Conservation (phyloP, 306 rosid genomes). For the Crataegus laevigata region DNA sequence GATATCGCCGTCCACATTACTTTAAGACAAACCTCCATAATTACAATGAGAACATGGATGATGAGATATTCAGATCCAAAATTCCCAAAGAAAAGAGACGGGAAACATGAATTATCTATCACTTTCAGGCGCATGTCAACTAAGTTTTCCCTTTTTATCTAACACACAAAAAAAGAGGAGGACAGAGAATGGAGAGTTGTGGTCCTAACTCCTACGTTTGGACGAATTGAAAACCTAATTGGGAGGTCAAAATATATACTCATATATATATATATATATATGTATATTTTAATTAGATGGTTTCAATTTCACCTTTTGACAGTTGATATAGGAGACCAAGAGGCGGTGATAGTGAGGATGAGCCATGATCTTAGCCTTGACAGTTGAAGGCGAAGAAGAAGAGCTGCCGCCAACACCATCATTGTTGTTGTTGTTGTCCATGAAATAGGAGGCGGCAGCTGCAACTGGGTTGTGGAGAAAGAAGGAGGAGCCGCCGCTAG, state of each 20-base stretch:
- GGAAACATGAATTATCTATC: constrained; percentile 5
- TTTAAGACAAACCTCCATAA: neutral
- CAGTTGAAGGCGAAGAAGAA: constrained; percentile 35
- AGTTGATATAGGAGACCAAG: constrained; percentile 73
- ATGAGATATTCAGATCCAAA: constrained; percentile 32
- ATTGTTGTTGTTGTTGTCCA: constrained; percentile 39
- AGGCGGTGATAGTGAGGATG: constrained; percentile 98
- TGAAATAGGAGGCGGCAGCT: constrained; percentile 44
- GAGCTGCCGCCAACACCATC: constrained; percentile 9
- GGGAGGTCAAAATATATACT: neutral
- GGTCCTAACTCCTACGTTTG: neutral
- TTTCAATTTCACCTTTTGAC: constrained; percentile 66
- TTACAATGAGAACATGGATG: neutral
- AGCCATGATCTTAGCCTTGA: constrained; percentile 86
- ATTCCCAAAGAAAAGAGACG: constrained; percentile 5
- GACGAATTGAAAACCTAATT: neutral
- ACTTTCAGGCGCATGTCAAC: neutral
- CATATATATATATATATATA: too few relatives aligned
- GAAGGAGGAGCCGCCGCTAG: constrained; percentile 22
- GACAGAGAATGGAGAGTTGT: neutral
- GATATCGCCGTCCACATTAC: neutral
- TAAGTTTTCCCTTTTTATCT: neutral
- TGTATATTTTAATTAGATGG: neutral
- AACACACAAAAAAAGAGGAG: neutral
- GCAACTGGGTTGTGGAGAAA: constrained; percentile 23